A percentile compares a stretch with the other conserved stretches of the same genome.
These are phyloP conservation scores for Coelastrella sp. DNA, from an alignment of 139 green algal species.

Conservation along the genomic window DNA sequence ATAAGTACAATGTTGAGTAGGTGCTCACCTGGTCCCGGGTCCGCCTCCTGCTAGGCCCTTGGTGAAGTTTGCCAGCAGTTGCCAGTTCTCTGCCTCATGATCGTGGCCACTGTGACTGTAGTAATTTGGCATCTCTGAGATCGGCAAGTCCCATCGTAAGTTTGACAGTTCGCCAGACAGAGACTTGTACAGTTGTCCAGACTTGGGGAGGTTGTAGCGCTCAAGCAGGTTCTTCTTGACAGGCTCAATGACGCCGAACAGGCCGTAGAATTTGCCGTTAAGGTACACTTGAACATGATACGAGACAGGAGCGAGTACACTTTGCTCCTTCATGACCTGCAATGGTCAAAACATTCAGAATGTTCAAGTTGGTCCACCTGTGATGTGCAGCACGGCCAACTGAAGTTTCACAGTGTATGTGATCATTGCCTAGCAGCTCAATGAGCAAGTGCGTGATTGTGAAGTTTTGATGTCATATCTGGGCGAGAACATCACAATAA, in stretches of 20 bases:
- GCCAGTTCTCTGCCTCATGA: constrained; percentile 48
- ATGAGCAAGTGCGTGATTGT: too few species aligned
- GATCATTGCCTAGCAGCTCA: not conserved
- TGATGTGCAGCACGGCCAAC: not conserved
- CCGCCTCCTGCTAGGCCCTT: constrained; percentile 72
- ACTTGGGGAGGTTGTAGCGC: constrained; percentile 44
- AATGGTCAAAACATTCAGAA: not conserved
- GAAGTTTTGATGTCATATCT: too few species aligned
- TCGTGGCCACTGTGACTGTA: constrained; percentile 55
- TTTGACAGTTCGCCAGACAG: constrained; percentile 72
- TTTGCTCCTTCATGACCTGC: constrained; percentile 59
- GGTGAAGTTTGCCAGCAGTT: constrained; percentile 66
- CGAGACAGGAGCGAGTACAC: constrained; percentile 61
- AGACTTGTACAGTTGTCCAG: constrained; percentile 76
- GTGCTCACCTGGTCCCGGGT: not conserved
- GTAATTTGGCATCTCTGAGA: constrained; percentile 53
- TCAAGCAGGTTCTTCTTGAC: constrained; percentile 36
- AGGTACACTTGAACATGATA: constrained; percentile 75
- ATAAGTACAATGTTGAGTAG: too few species aligned
- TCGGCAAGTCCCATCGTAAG: constrained; percentile 64
- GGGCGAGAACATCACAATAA: too few species aligned
- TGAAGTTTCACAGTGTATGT: not conserved
- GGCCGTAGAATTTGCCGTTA: constrained; percentile 84
- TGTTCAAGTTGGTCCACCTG: not conserved
- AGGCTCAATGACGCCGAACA: constrained; percentile 78